Conservation (phyloP, 306 rosid species). For the Citrullus amarus region DNA sequence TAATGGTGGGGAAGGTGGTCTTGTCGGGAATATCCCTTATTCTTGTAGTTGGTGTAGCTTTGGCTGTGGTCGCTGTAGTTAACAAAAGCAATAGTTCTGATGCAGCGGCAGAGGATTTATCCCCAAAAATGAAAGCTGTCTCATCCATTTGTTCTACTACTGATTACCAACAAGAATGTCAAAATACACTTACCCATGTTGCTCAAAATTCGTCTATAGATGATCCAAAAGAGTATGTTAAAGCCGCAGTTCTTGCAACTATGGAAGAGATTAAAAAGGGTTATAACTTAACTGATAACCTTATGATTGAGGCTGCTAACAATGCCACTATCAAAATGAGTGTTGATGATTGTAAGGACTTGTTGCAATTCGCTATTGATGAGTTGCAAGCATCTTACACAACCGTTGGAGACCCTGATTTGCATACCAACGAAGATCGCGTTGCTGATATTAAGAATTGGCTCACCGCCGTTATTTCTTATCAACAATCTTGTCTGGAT, state of each 20-base stretch:
- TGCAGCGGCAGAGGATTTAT: not conserved
- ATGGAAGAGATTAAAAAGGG: constrained; percentile 27
- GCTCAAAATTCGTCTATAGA: constrained; percentile 3
- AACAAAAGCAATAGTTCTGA: not conserved
- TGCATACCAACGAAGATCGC: constrained; percentile 16
- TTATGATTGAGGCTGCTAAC: constrained; percentile 11
- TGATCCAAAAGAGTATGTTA: constrained; percentile 30
- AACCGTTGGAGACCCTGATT: constrained; percentile 14
- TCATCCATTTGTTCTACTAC: constrained; percentile 26
- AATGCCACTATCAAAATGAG: constrained; percentile 26
- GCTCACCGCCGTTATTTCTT: constrained; percentile 47
- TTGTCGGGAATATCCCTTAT: constrained; percentile 40
- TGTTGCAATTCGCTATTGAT: constrained; percentile 29
- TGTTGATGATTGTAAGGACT: constrained; percentile 46
- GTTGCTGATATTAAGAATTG: constrained; percentile 39
- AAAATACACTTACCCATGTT: constrained; percentile 20
- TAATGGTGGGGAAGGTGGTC: constrained; percentile 29
- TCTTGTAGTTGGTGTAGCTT: constrained; percentile 51
- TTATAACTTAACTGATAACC: constrained; percentile 32
- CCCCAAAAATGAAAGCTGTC: constrained; percentile 20
- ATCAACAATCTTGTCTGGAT: constrained; percentile 37
- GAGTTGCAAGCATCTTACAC: constrained; percentile 25
- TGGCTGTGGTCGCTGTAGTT: constrained; percentile 31
- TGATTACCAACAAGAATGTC: constrained; percentile 30
- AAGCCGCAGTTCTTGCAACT: constrained; percentile 26